Base-by-base conservation (phyloP, 139 green algal genomes). In the Penium margaritaceum region DNA sequence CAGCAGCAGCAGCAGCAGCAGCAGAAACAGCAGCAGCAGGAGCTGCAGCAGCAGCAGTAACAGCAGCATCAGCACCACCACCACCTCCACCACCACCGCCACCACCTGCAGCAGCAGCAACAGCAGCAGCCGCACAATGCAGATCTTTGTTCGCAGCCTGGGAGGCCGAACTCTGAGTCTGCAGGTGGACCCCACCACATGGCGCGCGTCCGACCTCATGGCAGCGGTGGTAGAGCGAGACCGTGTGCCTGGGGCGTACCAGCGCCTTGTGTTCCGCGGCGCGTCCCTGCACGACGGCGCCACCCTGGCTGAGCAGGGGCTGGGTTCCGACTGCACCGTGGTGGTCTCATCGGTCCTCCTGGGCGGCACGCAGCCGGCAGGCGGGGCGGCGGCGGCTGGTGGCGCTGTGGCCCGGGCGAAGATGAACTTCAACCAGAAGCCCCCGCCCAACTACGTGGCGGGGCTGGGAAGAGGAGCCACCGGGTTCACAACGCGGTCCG, bases 401-500 rank as follows among this genome's bases (percentile, higher is more conserved):
- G n/a, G n/a, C 30, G 24, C 19, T 17, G 41, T 46, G 15, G 32
- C 35, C 14, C 57, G 34, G 36, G 17, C n/a, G 35, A 66, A 68
- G 29, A 33, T 79, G 5, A 60, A 74, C n/a, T 35, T 80, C 24
- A 74, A 74, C 36, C 17, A 19, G 15, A 77, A 72, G 9, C 77
- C 87, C 5, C 94, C 94, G 1, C 35, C 85, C 1, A 89, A 88
- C 53, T 99, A 99, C 78, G 91, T 98, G 2, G 84, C 95, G 5
- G 95, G 95, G 34, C 64, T 97, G 63, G 95, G 95, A 15, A 89
- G 95, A 76, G 95, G 95, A 70, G 95, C 95, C 3, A 88, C 90
- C 33, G 95, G 95, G 21, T 99, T 99, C 85, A 97, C 90, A 24
- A 99, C 95, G 0, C 90, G 95, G 0, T 96, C 90, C 5, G 95